Percentiles rank a stretch among this genome's conserved stretches.
These are phyloP conservation scores for Allium sativum DNA, from an alignment of 106 monocot species.

Conservation along the genomic window DNA sequence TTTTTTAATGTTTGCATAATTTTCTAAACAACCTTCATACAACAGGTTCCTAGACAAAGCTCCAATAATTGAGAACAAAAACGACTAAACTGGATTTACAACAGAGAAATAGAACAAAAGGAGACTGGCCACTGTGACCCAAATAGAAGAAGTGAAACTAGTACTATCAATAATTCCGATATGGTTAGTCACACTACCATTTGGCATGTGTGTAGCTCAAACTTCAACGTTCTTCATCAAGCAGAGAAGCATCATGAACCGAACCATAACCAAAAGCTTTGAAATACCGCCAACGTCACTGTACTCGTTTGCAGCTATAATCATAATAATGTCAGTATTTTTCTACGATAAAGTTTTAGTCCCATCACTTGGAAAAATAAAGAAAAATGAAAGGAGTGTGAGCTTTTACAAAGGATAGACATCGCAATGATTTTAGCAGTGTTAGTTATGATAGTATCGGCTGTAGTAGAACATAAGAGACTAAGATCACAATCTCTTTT, in stretches of 20 bases:
- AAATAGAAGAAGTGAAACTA: constrained; percentile 67
- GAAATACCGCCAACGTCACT: constrained; percentile 55
- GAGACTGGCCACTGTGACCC: constrained; percentile 58
- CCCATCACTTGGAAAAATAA: constrained; percentile 33
- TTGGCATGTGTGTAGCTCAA: constrained; percentile 42
- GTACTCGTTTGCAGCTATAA: constrained; percentile 41
- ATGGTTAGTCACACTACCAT: constrained; percentile 48
- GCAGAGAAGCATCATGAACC: constrained; percentile 47
- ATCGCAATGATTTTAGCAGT: constrained; percentile 39
- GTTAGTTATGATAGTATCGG: constrained; percentile 29
- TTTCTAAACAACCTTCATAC: no score
- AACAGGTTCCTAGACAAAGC: constrained; percentile 66
- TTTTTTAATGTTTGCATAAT: no score
- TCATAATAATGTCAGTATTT: constrained; percentile 41
- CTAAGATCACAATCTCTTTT: constrained; percentile 10
- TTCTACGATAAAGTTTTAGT: constrained; percentile 62
- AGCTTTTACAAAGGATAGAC: constrained; percentile 59
- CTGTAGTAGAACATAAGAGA: constrained; percentile 42
- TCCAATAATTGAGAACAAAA: constrained; percentile 26
- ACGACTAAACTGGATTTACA: not conserved
- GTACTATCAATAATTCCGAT: constrained; percentile 42
- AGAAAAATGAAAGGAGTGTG: constrained; percentile 47
- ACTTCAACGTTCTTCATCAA: constrained; percentile 73
- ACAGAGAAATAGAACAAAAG: constrained; percentile 18
- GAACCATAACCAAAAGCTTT: constrained; percentile 19